Evolutionary conservation across 306 rosid genomes (phyloP).

Genomic region (Rubus parviflorus): DNA sequence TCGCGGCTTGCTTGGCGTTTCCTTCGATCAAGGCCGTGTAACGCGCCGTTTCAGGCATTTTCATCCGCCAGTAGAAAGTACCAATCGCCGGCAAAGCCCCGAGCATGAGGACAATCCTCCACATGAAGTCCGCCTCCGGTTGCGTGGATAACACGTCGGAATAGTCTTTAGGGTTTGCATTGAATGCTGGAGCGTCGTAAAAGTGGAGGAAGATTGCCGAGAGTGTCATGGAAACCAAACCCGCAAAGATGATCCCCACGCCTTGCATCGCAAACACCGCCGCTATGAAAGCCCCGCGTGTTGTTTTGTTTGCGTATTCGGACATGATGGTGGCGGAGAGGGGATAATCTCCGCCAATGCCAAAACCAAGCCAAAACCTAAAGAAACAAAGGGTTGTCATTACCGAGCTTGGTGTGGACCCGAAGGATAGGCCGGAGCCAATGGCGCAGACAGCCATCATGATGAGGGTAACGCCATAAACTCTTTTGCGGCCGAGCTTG

Average conservation of each 20-base stretch:
- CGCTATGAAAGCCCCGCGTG: conserved; percentile 71
- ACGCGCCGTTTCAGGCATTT: conserved; percentile 76
- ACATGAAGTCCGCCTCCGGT: conserved; percentile 47
- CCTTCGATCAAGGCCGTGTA: conserved; percentile 80
- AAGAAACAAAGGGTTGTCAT: conserved; percentile 65
- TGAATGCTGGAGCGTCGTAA: conserved; percentile 5
- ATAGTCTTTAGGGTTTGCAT: not conserved
- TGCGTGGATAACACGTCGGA: conserved; percentile 41
- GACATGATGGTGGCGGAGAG: conserved; percentile 86
- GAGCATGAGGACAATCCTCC: conserved; percentile 70
- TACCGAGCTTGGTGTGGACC: conserved; percentile 41
- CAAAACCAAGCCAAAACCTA: conserved; percentile 79
- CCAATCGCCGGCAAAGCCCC: conserved; percentile 60
- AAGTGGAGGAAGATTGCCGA: conserved; percentile 18
- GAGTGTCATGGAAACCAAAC: conserved; percentile 49
- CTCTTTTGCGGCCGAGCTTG: conserved; percentile 66
- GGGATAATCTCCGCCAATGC: conserved; percentile 84
- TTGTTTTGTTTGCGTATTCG: conserved; percentile 71
- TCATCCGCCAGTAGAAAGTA: conserved; percentile 76
- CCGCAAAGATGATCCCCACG: conserved; percentile 62
- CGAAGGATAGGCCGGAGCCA: conserved; percentile 60
- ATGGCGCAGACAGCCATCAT: conserved; percentile 63
- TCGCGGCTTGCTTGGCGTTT: conserved; percentile 68
- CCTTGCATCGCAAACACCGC: conserved; percentile 88
- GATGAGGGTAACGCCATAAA: conserved; percentile 65